Conservation (phyloP, 495 filamentous ascomycete genomes). For the Tuber microsphaerosporum region DNA sequence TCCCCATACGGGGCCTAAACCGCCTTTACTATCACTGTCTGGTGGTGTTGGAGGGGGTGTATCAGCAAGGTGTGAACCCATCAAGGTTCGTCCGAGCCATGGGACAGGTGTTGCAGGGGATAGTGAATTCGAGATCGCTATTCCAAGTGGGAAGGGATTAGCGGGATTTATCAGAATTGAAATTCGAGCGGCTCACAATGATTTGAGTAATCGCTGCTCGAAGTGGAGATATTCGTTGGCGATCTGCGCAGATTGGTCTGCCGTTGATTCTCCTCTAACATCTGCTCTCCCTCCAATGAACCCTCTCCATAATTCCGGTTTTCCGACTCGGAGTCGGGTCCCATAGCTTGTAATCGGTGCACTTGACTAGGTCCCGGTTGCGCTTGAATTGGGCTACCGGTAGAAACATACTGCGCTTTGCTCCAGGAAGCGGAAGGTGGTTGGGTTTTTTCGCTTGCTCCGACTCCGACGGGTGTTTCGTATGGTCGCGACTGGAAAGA, state of each 20-base stretch:
- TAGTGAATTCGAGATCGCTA: neutral
- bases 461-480: neutral
- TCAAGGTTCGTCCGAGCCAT: neutral
- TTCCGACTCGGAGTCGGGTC: neutral
- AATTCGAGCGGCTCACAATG: neutral
- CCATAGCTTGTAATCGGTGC: neutral
- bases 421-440: neutral
- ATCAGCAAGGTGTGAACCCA: neutral
- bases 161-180: neutral
- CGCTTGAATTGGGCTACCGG: neutral
- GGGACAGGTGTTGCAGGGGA: neutral
- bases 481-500: neutral
- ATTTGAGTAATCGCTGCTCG: constrained; percentile 1
- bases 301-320: neutral
- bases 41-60: neutral
- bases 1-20: neutral
- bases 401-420: neutral
- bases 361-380: neutral
- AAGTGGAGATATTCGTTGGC: neutral
- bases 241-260: neutral
- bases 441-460: neutral
- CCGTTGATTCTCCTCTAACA: neutral
- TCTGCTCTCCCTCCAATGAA: neutral
- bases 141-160: neutral
- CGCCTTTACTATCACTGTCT: neutral